Evolutionary conservation across 345 rosid genomes (phyloP).

Genomic region (Sonneratia caseolaris): DNA sequence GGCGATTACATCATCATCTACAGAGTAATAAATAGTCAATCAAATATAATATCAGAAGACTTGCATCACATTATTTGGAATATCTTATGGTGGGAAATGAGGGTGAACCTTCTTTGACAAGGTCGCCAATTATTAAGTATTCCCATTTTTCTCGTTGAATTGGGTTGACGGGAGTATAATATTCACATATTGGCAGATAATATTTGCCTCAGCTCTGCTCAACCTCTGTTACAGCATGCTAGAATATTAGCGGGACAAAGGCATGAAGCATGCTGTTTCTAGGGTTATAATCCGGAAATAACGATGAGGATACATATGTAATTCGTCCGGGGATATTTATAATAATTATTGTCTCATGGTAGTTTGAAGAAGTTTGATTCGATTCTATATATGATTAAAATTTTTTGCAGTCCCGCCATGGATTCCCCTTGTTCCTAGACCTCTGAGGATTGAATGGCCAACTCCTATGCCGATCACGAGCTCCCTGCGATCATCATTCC

Average conservation of each 20-base stretch:
- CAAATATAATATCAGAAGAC: too few relatives aligned
- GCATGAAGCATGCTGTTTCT: conserved; percentile 1
- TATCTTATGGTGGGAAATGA: background rate
- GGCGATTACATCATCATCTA: background rate
- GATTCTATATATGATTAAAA: background rate
- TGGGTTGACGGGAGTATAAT: background rate
- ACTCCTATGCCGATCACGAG: too few relatives aligned
- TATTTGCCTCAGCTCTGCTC: too few relatives aligned
- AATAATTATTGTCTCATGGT: background rate
- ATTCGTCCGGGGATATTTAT: too few relatives aligned
- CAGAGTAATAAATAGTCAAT: background rate
- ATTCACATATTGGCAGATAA: background rate
- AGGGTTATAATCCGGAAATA: background rate
- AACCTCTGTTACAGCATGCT: too few relatives aligned
- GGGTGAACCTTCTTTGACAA: background rate
- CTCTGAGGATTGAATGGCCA: too few relatives aligned
- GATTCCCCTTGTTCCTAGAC: too few relatives aligned
- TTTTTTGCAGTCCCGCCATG: too few relatives aligned
- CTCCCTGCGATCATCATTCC: too few relatives aligned
- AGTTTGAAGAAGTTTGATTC: background rate
- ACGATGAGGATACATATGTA: background rate
- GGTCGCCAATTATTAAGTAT: background rate
- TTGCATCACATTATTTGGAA: too few relatives aligned
- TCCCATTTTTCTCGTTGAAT: background rate
- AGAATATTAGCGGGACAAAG: background rate